These are phyloP conservation scores for Ustilago shanxiensis DNA, from an alignment of 1,284 basidiomycete species.

Conservation along the genomic window DNA sequence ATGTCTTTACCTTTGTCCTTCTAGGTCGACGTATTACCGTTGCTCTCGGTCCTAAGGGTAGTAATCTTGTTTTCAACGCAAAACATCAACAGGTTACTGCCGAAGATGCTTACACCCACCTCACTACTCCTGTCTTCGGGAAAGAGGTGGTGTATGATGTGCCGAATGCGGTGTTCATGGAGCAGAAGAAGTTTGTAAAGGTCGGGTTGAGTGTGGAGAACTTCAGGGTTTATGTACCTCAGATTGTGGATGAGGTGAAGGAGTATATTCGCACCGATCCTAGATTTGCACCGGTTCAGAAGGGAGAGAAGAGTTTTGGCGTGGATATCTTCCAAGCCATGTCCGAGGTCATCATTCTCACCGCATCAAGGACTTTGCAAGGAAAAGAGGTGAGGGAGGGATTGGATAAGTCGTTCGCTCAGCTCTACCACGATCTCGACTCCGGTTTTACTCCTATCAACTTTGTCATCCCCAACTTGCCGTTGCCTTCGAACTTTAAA, in stretches of 20 bases:
- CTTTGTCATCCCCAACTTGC: slow-evolving; percentile 94
- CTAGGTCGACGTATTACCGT: slow-evolving; percentile 91
- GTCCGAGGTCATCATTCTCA: slow-evolving; percentile 94
- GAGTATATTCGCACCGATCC: slow-evolving; percentile 71
- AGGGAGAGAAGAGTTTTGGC: slow-evolving; percentile 23
- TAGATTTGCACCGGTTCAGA: slow-evolving; percentile 74
- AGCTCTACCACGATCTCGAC: slow-evolving; percentile 90
- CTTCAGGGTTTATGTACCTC: slow-evolving; percentile 87
- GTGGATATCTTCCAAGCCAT: slow-evolving; percentile 77
- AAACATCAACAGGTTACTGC: slow-evolving; percentile 92
- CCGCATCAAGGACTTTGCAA: slow-evolving; percentile 91
- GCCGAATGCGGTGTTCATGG: slow-evolving; percentile 97
- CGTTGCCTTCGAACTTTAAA: slow-evolving; percentile 86
- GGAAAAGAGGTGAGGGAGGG: slow-evolving; percentile 86
- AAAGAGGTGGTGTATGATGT: slow-evolving; percentile 98
- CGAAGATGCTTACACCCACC: slow-evolving; percentile 89
- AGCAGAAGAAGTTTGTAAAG: slow-evolving; percentile 92
- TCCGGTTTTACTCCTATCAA: slow-evolving; percentile 75
- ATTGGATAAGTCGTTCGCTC: slow-evolving; percentile 86
- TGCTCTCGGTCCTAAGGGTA: slow-evolving; percentile 90
- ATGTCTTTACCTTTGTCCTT: slow-evolving; percentile 84
- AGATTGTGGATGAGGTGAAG: slow-evolving; percentile 78
- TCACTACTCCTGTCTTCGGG: slow-evolving; percentile 78
- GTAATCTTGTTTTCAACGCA: slow-evolving; percentile 93
- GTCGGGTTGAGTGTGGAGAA: slow-evolving; percentile 92